Evolutionary conservation across 805 yeast species (phyloP), one percentile per base, ranked within the genome.

Genomic region (Candida khao-thaluensis): DNA sequence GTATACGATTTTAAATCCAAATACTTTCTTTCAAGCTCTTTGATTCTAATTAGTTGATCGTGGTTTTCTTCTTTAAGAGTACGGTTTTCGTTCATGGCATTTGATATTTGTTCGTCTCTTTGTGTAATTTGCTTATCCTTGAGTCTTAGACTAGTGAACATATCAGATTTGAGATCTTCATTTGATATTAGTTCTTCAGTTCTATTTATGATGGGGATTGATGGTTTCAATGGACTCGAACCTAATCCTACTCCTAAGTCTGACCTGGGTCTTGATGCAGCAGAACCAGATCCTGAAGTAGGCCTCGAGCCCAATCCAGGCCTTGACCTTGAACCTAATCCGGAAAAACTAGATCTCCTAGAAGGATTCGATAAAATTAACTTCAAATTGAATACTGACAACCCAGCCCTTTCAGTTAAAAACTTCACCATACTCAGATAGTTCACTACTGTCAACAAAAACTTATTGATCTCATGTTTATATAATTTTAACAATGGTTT

Each of bases 401-500:
- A 29, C n/a, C 50, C 47, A n/a, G 44, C 47, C 35, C 66, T 42
- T 5, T 55, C 57, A 1, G 41, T 37, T 2, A 64, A 38, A 21
- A 61, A 54, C 21, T 30, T 44, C 14, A 50, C 51, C 28, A 62
- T 50, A 16, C 43, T 43, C 12, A 41, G 14, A 27, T 44, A 43
- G 7, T 51, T 49, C 3, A 55, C 59, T 22, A 62, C 40, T 18
- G 50, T 54, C 15, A 57, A 36, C 6, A 64, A 9, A 39, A 64
- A 60, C 30, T 45, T 43, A 18, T 48, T 38, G 14, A 61, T 46
- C 22, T 60, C 62, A 2, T 35, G 26, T 35, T 49, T 54, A 33
- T 48, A 50, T 11, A 64, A 44, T 32, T 44, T 54, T 32, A 52
- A 33, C 17, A 47, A 36, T 16, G 56, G 55, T 28, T 45, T 51